phyloP scores from a whole-genome alignment of 2,329 filamentous ascomycete genomes.

The Massarina eburnea region DNA sequence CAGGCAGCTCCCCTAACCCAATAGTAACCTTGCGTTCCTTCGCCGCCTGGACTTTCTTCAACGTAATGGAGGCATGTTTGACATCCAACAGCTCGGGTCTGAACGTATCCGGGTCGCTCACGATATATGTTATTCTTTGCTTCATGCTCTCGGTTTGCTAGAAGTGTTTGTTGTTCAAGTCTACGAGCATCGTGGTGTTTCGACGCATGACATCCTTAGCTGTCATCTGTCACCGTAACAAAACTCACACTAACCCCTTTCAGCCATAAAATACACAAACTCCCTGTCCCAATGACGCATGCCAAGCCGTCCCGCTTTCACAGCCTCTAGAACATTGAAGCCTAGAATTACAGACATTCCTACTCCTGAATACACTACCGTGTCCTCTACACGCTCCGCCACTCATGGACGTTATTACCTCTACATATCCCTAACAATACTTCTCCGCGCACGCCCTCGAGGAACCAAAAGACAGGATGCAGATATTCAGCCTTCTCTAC shows the following conservation, averaged over 20 bases:
- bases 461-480: conserved; percentile 28
- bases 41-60: conserved; percentile 65
- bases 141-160: conserved; percentile 59
- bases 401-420: conserved; percentile 11
- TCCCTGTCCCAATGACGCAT: conserved; percentile 16
- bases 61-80: conserved; percentile 53
- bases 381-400: conserved; percentile 19
- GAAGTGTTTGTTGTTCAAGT: neutral
- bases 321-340: conserved; percentile 2
- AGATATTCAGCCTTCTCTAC: conserved; percentile 28
- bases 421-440: neutral
- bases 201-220: neutral
- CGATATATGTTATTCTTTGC: conserved; percentile 73
- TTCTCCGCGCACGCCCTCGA: neutral
- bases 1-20: conserved; percentile 70
- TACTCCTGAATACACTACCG: conserved; percentile 5
- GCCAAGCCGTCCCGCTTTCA: conserved; percentile 17
- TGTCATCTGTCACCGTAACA: conserved; percentile 2
- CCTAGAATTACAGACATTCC: neutral
- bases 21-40: conserved; percentile 81
- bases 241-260: conserved; percentile 4
- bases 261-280: neutral
- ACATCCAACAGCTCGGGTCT: conserved; percentile 66
- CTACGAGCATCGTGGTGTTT: neutral
- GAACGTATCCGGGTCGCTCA: conserved; percentile 67